phyloP scores from a whole-genome alignment of 495 filamentous ascomycete genomes.

The Podospora fimiseda region DNA sequence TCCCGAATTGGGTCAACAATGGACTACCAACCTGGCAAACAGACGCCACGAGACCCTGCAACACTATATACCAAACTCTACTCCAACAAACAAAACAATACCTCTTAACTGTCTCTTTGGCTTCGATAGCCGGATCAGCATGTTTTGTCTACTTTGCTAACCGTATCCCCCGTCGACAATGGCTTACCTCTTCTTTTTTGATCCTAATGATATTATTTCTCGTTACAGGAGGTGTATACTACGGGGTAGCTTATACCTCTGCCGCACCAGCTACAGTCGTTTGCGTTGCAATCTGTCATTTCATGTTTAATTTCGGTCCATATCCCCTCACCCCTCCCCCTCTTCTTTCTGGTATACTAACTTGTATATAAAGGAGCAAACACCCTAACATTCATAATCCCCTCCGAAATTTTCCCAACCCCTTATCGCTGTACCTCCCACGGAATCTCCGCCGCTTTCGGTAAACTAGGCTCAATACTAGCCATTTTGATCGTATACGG shows the following conservation, averaged over 20 bases:
- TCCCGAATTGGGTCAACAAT: constrained; percentile 18
- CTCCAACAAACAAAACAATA: constrained; percentile 63
- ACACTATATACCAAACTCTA: constrained; percentile 57
- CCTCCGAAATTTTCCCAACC: constrained; percentile 85
- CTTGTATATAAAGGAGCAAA: constrained; percentile 53
- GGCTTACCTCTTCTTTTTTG: constrained; percentile 54
- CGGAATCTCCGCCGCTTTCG: constrained; percentile 77
- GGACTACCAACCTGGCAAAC: constrained; percentile 30
- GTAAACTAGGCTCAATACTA: constrained; percentile 75
- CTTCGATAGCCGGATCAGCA: constrained; percentile 53
- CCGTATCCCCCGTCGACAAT: constrained; percentile 51
- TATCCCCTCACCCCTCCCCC: neutral
- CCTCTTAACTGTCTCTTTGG: constrained; percentile 57
- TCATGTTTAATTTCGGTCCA: constrained; percentile 78
- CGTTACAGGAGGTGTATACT: constrained; percentile 67
- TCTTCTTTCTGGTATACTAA: neutral
- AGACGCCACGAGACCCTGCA: constrained; percentile 30
- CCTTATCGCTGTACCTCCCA: constrained; percentile 79
- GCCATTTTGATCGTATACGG: constrained; percentile 48
- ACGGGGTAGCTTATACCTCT: constrained; percentile 33
- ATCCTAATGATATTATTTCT: constrained; percentile 68
- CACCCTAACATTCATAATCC: constrained; percentile 85
- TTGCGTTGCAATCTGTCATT: constrained; percentile 68
- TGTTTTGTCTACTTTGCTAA: constrained; percentile 45
- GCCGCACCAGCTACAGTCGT: constrained; percentile 47